Evolutionary conservation across 768 basidiomycete genomes (phyloP).

Genomic region (Filobasidium floriforme): DNA sequence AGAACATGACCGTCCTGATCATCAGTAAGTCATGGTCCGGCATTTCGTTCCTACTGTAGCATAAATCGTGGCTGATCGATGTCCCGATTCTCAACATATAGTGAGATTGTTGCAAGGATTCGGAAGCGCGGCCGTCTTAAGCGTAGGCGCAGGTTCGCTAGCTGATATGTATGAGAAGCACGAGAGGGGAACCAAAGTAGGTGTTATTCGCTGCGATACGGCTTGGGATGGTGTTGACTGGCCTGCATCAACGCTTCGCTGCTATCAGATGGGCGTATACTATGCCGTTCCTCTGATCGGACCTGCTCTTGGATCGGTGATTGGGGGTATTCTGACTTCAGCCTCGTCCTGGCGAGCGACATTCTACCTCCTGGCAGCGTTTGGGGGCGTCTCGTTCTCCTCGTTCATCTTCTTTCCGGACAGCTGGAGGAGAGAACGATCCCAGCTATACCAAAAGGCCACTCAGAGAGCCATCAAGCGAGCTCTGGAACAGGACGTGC

Average conservation of each 20-base stretch:
- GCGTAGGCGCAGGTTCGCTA: slow-evolving; percentile 42
- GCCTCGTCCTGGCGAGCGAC: slow-evolving; percentile 68
- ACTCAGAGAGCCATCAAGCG: slow-evolving; percentile 49
- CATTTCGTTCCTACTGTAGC: neutral
- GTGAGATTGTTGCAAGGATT: slow-evolving; percentile 41
- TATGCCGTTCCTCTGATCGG: slow-evolving; percentile 73
- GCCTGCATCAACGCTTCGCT: neutral
- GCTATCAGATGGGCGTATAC: slow-evolving; percentile 63
- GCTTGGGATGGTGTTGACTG: neutral
- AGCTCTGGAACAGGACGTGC: slow-evolving; percentile 30
- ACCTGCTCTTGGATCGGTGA: slow-evolving; percentile 37
- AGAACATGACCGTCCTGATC: slow-evolving; percentile 41
- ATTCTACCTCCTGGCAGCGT: slow-evolving; percentile 72
- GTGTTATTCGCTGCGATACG: neutral
- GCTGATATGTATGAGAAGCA: slow-evolving; percentile 45
- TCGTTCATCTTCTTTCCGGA: slow-evolving; percentile 67
- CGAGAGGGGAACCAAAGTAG: slow-evolving; percentile 40
- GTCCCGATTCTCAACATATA: neutral
- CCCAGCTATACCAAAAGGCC: slow-evolving; percentile 66
- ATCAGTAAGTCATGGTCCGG: slow-evolving; percentile 4
- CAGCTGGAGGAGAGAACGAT: slow-evolving; percentile 75
- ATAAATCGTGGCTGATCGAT: no score
- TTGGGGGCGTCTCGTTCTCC: slow-evolving; percentile 54
- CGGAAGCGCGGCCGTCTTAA: slow-evolving; percentile 39
- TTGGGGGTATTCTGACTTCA: slow-evolving; percentile 42